Percentiles rank a stretch among this genome's conserved stretches.
Conservation (phyloP, 192 early-diverging fungal genomes). For the Umbelopsis ramanniana region DNA sequence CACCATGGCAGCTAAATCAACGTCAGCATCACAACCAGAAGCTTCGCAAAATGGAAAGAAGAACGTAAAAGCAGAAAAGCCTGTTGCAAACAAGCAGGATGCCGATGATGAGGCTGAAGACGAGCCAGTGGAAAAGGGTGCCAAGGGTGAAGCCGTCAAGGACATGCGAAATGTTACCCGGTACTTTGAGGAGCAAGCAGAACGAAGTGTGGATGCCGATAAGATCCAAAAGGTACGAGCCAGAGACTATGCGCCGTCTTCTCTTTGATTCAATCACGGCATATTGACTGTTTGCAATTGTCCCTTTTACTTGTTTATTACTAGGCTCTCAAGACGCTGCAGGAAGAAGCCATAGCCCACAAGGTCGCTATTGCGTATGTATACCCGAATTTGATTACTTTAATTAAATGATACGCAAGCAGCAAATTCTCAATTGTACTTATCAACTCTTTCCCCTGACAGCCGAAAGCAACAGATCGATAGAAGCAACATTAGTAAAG, state of each 20-base stretch:
- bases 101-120: slow-evolving; percentile 23
- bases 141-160: slow-evolving; percentile 28
- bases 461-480: slow-evolving; percentile 21
- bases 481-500: slow-evolving; percentile 8
- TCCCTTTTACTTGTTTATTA: neutral
- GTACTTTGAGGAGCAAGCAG: slow-evolving; percentile 20
- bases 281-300: neutral
- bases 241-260: neutral
- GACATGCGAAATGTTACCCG: slow-evolving; percentile 31
- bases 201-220: slow-evolving; percentile 6
- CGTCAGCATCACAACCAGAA: slow-evolving; percentile 11
- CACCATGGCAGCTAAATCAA: slow-evolving; percentile 22
- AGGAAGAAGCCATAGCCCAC: slow-evolving; percentile 6
- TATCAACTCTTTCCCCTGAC: no score
- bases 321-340: slow-evolving; percentile 6
- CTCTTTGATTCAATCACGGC: no score
- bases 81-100: neutral
- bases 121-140: slow-evolving; percentile 29
- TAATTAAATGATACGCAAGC: neutral
- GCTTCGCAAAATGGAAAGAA: slow-evolving; percentile 16
- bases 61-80: neutral
- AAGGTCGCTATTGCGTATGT: slow-evolving; percentile 12
- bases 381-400: neutral
- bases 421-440: neutral
- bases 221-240: slow-evolving; percentile 5